These are phyloP conservation scores for Yarrowia galli DNA, from an alignment of 1,139 yeast genomes.

Conservation along the genomic window DNA sequence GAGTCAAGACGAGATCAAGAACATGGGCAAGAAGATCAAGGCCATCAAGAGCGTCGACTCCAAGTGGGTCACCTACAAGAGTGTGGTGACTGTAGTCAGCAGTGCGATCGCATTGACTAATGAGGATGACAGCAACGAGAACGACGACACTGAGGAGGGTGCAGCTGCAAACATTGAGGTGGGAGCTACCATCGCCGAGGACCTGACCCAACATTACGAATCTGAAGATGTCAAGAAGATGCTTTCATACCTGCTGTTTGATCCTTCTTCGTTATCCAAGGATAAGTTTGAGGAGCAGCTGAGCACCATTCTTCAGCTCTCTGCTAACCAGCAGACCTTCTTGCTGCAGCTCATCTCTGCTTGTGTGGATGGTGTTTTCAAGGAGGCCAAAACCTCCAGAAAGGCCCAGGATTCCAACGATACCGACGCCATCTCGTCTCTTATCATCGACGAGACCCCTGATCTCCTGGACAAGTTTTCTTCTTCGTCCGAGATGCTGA, in stretches of 20 bases:
- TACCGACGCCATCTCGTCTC: slow-evolving; percentile 1
- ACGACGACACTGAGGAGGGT: background rate
- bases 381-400: slow-evolving; percentile 6
- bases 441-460: slow-evolving; percentile 22
- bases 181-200: slow-evolving; percentile 12
- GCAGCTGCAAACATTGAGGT: slow-evolving; percentile 1
- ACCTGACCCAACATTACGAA: slow-evolving; percentile 19
- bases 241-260: slow-evolving; percentile 17
- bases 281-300: slow-evolving; percentile 24
- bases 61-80: slow-evolving; percentile 23
- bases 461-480: slow-evolving; percentile 20
- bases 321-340: slow-evolving; percentile 4
- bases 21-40: slow-evolving; percentile 38
- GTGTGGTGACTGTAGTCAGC: slow-evolving; percentile 7
- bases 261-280: slow-evolving; percentile 21
- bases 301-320: background rate
- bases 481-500: slow-evolving; percentile 4
- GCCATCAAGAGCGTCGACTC: slow-evolving; percentile 9
- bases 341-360: slow-evolving; percentile 16
- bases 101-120: background rate
- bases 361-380: slow-evolving; percentile 14
- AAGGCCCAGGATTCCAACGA: slow-evolving; percentile 13
- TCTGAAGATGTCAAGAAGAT: slow-evolving; percentile 9
- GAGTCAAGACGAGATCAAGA: slow-evolving; percentile 37
- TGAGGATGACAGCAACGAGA: background rate